Evolutionary conservation across 2,329 filamentous ascomycete genomes (phyloP), one percentile per base, ranked within the genome.

Genomic region (Xylaria sp.): DNA sequence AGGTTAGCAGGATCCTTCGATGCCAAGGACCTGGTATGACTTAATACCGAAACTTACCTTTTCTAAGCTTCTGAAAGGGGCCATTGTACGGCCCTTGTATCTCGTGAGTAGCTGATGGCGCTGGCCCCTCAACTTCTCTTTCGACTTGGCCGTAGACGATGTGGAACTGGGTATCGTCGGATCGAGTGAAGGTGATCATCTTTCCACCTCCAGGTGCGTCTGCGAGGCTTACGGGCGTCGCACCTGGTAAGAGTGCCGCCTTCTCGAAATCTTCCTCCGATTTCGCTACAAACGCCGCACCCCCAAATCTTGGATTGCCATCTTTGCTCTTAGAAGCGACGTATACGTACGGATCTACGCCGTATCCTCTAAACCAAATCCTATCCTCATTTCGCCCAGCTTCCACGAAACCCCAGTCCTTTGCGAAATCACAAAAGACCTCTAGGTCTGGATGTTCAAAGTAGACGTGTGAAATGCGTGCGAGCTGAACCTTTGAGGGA

Each of bases 301-400:
- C 77, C n/a, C 70, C 51, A 59, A 77, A 78, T 34, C 58, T 68
- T 2, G 63, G 65, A 42, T 74, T 65, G 1, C 70, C 71, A 55
- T 73, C 70, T 48, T 60, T 69, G 66, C 67, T 72, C 67, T 72
- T 73, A 14, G 57, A 58, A 9, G 82, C 83, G 58, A 84, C 82
- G 70, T 86, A 86, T 1, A 84, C 76, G 68, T 83, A 87, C 34
- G 82, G 82, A 66, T 87, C 85, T 1, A 74, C 76, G 14, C 85
- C 84, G 68, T 86, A 86, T 1, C 85, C 85, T 32, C 82, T 81
- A 71, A 81, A 85, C 78, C 82, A 87, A 50, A 84, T 80, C 24
- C 71, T 78, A 53, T 80, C 75, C 1, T 72, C 71, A 1, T 51
- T 69, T 24, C 61, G 62, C 4, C 69, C 58, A n/a, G 57, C 70